These are phyloP conservation scores for Nadsonia starkeyi-henricii DNA, from an alignment of 1,139 yeast genomes.

Conservation along the genomic window DNA sequence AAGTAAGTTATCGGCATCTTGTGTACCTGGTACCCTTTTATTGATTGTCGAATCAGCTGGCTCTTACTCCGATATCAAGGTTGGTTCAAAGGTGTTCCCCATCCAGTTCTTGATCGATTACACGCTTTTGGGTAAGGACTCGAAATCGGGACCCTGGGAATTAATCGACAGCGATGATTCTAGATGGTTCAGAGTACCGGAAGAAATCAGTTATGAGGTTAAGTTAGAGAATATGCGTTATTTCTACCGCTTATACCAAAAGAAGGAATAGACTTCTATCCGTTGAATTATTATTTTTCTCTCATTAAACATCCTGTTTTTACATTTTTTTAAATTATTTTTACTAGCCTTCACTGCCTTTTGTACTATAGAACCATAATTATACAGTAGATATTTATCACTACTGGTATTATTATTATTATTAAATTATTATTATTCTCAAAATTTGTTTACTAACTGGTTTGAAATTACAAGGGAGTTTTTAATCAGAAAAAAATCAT, in stretches of 20 bases:
- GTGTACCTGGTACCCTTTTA: slow-evolving; percentile 46
- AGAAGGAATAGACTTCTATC: slow-evolving; percentile 22
- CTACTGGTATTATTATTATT: too few species aligned
- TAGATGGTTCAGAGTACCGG: slow-evolving; percentile 62
- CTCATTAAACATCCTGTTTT: too few species aligned
- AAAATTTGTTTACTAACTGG: too few species aligned
- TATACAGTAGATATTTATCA: too few species aligned
- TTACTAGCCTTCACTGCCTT: too few species aligned
- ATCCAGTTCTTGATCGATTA: slow-evolving; percentile 70
- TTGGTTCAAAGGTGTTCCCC: slow-evolving; percentile 68
- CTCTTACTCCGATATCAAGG: slow-evolving; percentile 64
- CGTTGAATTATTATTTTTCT: too few species aligned
- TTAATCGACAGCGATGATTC: slow-evolving; percentile 54
- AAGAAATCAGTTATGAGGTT: slow-evolving; percentile 46
- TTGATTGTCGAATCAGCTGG: slow-evolving; percentile 83
- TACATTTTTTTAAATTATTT: too few species aligned
- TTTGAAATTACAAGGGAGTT: too few species aligned
- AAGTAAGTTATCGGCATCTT: slow-evolving; percentile 28
- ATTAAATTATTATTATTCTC: too few species aligned
- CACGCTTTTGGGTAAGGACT: slow-evolving; percentile 34
- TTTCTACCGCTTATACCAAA: slow-evolving; percentile 59
- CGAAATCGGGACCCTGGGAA: slow-evolving; percentile 46
- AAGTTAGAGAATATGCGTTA: slow-evolving; percentile 80
- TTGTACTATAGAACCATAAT: too few species aligned
- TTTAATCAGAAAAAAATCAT: too few species aligned